Evolutionary conservation across 345 rosid species (phyloP).

Genomic region (Luvunga scandens): DNA sequence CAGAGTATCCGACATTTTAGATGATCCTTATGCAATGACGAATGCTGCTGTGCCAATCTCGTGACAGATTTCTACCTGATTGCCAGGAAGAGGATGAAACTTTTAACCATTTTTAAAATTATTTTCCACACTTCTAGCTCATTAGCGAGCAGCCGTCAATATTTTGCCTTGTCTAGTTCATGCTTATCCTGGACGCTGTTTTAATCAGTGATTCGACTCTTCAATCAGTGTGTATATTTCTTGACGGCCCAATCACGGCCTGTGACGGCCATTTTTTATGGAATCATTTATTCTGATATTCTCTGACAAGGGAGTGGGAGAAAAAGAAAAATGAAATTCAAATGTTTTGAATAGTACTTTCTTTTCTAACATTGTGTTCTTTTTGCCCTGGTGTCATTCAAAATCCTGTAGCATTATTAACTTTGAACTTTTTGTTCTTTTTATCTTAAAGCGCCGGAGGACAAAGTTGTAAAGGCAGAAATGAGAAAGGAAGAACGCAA

Average conservation of each 20-base stretch:
- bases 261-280: conserved; percentile 5
- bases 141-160: conserved; percentile 16
- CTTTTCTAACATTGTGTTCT: not conserved
- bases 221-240: conserved; percentile 13
- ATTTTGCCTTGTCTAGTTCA: not conserved
- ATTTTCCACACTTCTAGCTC: conserved; percentile 2
- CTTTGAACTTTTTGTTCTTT: no score
- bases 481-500: not conserved
- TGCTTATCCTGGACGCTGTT: conserved; percentile 6
- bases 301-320: not conserved
- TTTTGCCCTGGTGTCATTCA: not conserved
- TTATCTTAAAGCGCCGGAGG: no score
- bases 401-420: not conserved
- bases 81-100: conserved; percentile 1
- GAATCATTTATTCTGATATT: conserved; percentile 2
- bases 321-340: not conserved
- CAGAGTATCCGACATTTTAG: conserved; percentile 57
- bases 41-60: conserved; percentile 40
- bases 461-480: not conserved
- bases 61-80: conserved; percentile 28
- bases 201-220: conserved; percentile 22
- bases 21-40: conserved; percentile 28
- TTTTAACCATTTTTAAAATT: not conserved
- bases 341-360: not conserved
- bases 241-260: conserved; percentile 17